Evolutionary conservation across 495 filamentous ascomycete species (phyloP).

Genomic region (Extremus antarcticus): DNA sequence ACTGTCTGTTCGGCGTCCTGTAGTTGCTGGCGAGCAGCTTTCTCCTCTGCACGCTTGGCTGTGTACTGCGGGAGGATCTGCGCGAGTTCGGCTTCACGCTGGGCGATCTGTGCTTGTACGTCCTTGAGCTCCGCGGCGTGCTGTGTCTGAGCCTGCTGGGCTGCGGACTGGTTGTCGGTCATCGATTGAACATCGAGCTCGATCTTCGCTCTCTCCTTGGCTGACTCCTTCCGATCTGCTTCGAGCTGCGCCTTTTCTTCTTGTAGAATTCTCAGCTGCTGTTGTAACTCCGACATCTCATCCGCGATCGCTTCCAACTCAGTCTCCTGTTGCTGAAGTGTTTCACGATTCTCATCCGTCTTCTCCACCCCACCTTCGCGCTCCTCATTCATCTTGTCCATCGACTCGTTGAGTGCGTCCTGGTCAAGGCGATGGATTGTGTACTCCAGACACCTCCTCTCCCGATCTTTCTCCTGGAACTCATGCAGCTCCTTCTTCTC

Average conservation of each 20-base stretch:
- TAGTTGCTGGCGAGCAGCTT: slow-evolving; percentile 53
- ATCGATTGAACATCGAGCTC: slow-evolving; percentile 77
- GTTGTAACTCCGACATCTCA: slow-evolving; percentile 65
- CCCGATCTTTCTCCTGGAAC: slow-evolving; percentile 90
- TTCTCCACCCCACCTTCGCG: slow-evolving; percentile 71
- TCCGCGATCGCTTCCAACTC: slow-evolving; percentile 66
- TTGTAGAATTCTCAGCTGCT: slow-evolving; percentile 72
- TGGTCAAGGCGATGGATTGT: slow-evolving; percentile 88
- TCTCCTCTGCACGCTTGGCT: slow-evolving; percentile 60
- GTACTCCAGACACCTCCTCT: slow-evolving; percentile 86
- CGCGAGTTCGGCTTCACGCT: slow-evolving; percentile 64
- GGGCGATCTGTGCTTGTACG: slow-evolving; percentile 62
- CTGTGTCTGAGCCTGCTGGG: slow-evolving; percentile 53
- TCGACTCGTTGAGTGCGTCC: slow-evolving; percentile 57
- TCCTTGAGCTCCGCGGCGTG: slow-evolving; percentile 63
- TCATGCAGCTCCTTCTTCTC: slow-evolving; percentile 90
- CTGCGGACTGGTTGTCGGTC: slow-evolving; percentile 66
- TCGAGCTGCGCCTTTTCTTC: slow-evolving; percentile 85
- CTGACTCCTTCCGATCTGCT: slow-evolving; percentile 73
- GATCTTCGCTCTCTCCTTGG: slow-evolving; percentile 64
- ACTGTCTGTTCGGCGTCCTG: slow-evolving; percentile 63
- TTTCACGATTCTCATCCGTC: slow-evolving; percentile 67
- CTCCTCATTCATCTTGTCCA: slow-evolving; percentile 74
- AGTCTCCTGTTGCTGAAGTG: slow-evolving; percentile 68
- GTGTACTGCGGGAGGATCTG: slow-evolving; percentile 65